These are phyloP conservation scores for Plasmopara halstedii DNA, from an alignment of 352 stramenopile genomes.

Conservation along the genomic window DNA sequence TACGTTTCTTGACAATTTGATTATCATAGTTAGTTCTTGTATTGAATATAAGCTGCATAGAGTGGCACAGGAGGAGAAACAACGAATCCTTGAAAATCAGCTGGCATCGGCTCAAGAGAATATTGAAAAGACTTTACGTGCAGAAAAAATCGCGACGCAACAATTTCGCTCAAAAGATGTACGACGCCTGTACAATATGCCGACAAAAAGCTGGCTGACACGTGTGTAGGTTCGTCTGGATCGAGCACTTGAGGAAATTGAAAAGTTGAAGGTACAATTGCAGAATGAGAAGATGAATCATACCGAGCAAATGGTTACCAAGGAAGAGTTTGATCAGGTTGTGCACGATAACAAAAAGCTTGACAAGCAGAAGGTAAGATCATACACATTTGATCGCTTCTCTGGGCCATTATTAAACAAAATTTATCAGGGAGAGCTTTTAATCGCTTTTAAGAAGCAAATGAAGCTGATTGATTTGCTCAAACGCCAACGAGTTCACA, in stretches of 20 bases:
- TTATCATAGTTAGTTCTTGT: background rate
- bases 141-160: slow-evolving; percentile 55
- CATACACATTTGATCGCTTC: too few species aligned
- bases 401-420: too few species aligned
- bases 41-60: slow-evolving; percentile 16
- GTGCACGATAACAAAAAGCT: slow-evolving; percentile 64
- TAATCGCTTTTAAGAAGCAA: slow-evolving; percentile 79
- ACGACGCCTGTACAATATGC: background rate
- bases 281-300: slow-evolving; percentile 47
- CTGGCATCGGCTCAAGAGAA: slow-evolving; percentile 37
- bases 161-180: slow-evolving; percentile 76
- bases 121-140: slow-evolving; percentile 43
- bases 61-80: slow-evolving; percentile 56
- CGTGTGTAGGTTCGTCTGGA: slow-evolving; percentile 56
- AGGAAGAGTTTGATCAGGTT: slow-evolving; percentile 50
- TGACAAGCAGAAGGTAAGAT: slow-evolving; percentile 84
- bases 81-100: slow-evolving; percentile 64
- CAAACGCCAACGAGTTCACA: slow-evolving; percentile 79
- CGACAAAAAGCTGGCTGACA: background rate
- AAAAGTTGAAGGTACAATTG: slow-evolving; percentile 59
- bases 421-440: slow-evolving; percentile 55
- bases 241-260: slow-evolving; percentile 64
- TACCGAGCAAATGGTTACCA: slow-evolving; percentile 38
- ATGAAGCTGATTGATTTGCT: slow-evolving; percentile 85
- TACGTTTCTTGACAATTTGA: slow-evolving; percentile 12